These are phyloP conservation scores for Paraphoma chrysanthemicola DNA, from an alignment of 2,329 filamentous ascomycete genomes.

Conservation along the genomic window DNA sequence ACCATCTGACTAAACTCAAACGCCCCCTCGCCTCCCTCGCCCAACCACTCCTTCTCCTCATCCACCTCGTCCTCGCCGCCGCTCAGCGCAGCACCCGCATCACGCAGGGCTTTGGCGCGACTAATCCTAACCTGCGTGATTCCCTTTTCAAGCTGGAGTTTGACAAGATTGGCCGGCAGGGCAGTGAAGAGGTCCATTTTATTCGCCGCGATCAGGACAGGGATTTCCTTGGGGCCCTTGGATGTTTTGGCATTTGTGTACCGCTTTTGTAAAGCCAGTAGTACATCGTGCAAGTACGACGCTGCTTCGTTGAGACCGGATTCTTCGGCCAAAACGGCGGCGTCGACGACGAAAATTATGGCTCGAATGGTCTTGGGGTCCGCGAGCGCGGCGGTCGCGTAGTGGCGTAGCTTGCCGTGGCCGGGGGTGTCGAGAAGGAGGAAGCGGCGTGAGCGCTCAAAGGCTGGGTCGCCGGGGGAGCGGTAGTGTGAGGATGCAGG, in stretches of 20 bases:
- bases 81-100: slow-evolving; percentile 76
- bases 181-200: slow-evolving; percentile 97
- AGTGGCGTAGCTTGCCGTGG: slow-evolving; percentile 87
- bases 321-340: slow-evolving; percentile 59
- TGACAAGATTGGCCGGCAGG: slow-evolving; percentile 78
- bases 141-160: slow-evolving; percentile 77
- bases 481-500: slow-evolving; percentile 69
- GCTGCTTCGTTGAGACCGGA: slow-evolving; percentile 73
- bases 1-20: slow-evolving; percentile 85
- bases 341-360: slow-evolving; percentile 89
- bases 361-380: slow-evolving; percentile 65
- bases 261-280: slow-evolving; percentile 82
- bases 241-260: slow-evolving; percentile 63
- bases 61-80: slow-evolving; percentile 62
- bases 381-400: slow-evolving; percentile 63
- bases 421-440: slow-evolving; percentile 88
- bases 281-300: slow-evolving; percentile 84
- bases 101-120: slow-evolving; percentile 77
- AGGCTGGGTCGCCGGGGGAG: slow-evolving; percentile 68
- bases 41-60: slow-evolving; percentile 79
- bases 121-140: slow-evolving; percentile 78
- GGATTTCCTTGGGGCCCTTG: slow-evolving; percentile 67
- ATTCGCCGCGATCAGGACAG: slow-evolving; percentile 87
- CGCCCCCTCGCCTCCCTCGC: slow-evolving; percentile 76
- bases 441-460: slow-evolving; percentile 67